Conservation (phyloP, 2,329 filamentous ascomycete species). For the Penicillium palitans region DNA sequence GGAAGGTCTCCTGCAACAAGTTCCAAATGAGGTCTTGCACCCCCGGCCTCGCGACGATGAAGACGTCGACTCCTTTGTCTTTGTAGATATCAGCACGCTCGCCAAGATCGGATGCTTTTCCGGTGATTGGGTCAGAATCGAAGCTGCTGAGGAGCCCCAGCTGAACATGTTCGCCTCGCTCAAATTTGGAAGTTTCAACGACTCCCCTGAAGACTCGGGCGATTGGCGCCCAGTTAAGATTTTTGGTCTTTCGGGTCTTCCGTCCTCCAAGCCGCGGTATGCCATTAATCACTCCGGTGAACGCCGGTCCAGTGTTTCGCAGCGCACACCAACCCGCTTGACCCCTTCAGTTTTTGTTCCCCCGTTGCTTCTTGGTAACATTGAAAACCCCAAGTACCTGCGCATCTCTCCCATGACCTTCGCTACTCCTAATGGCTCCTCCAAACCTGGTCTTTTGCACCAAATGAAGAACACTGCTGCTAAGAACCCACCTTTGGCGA, state of each 20-base stretch:
- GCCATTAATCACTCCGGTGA: slow-evolving; percentile 52
- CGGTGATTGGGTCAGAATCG: slow-evolving; percentile 90
- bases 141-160: slow-evolving; percentile 70
- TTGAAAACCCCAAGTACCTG: slow-evolving; percentile 75
- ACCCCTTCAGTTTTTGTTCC: slow-evolving; percentile 74
- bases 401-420: slow-evolving; percentile 65
- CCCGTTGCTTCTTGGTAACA: slow-evolving; percentile 81
- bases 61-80: slow-evolving; percentile 81
- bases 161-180: slow-evolving; percentile 60
- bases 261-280: slow-evolving; percentile 56
- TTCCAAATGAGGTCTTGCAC: slow-evolving; percentile 77
- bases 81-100: slow-evolving; percentile 82
- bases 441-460: slow-evolving; percentile 60
- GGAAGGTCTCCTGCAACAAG: slow-evolving; percentile 69
- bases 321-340: slow-evolving; percentile 44
- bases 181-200: slow-evolving; percentile 56
- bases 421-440: slow-evolving; percentile 40
- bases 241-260: slow-evolving; percentile 75
- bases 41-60: slow-evolving; percentile 83
- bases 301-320: slow-evolving; percentile 57
- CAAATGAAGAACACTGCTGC: slow-evolving; percentile 46
- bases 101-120: slow-evolving; percentile 94
- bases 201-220: slow-evolving; percentile 56
- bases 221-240: slow-evolving; percentile 86
- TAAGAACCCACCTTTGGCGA: slow-evolving; percentile 60